Evolutionary conservation across 257 asterid genomes (phyloP).

Genomic region (Leptodermis oblonga): DNA sequence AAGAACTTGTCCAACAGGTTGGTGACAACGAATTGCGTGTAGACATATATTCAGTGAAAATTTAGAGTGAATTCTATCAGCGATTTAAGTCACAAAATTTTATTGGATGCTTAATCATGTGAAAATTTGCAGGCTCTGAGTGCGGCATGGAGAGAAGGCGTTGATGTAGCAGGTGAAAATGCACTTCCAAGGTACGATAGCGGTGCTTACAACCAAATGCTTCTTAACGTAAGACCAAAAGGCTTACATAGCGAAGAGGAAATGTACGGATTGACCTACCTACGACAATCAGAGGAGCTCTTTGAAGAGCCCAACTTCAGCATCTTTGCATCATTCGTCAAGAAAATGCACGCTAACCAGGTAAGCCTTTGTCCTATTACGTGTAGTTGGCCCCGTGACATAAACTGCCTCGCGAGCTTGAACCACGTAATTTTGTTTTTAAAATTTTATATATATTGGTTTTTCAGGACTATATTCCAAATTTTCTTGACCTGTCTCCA

Average conservation of each 20-base stretch:
- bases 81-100: neutral
- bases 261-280: conserved; percentile 64
- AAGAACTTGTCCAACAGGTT: conserved; percentile 37
- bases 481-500: conserved; percentile 34
- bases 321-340: conserved; percentile 50
- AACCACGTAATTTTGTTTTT: no score
- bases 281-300: conserved; percentile 51
- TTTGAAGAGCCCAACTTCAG: conserved; percentile 35
- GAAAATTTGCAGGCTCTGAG: conserved; percentile 48
- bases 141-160: conserved; percentile 59
- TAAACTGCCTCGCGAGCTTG: no score
- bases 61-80: neutral
- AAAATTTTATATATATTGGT: no score
- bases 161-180: conserved; percentile 77
- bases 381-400: no score
- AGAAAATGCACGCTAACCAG: conserved; percentile 75
- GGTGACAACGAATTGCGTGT: no score
- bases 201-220: conserved; percentile 62
- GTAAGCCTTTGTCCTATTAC: conserved; percentile 18
- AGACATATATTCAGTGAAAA: no score
- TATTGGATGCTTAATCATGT: neutral
- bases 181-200: conserved; percentile 70
- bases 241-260: conserved; percentile 48
- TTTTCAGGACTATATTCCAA: conserved; percentile 46
- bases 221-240: conserved; percentile 63